Percentiles rank a stretch among this genome's conserved stretches.
Evolutionary conservation across 2,329 filamentous ascomycete genomes (phyloP).

Genomic region (Diaporthe batatas): DNA sequence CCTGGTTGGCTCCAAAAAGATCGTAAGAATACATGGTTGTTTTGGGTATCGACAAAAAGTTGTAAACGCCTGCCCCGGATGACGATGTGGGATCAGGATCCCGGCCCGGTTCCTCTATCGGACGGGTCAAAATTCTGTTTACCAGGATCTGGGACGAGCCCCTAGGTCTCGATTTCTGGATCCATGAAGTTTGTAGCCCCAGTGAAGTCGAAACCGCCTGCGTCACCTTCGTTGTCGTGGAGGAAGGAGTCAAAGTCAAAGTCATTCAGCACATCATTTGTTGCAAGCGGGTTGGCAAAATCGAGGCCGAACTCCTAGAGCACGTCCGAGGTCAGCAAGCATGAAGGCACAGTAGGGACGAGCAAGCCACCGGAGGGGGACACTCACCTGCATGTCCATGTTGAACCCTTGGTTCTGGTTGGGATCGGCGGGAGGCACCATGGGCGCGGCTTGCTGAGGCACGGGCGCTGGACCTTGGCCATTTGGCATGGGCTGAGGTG

Average conservation of each 20-base stretch:
- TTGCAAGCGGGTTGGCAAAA: constrained; percentile 67
- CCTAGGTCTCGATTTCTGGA: constrained; percentile 59
- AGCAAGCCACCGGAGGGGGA: background rate
- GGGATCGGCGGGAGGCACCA: constrained; percentile 62
- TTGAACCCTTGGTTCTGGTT: constrained; percentile 59
- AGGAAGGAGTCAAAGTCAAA: constrained; percentile 79
- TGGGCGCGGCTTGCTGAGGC: constrained; percentile 58
- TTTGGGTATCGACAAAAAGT: constrained; percentile 44
- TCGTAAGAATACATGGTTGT: constrained; percentile 42
- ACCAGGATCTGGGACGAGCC: constrained; percentile 4
- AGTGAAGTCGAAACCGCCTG: constrained; percentile 67
- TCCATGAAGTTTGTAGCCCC: constrained; percentile 67
- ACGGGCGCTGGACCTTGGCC: constrained; percentile 60
- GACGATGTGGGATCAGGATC: constrained; percentile 21
- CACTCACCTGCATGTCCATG: constrained; percentile 65
- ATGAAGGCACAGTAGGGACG: constrained; percentile 23
- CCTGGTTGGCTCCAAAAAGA: constrained; percentile 33
- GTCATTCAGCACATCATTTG: constrained; percentile 72
- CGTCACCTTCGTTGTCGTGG: constrained; percentile 66
- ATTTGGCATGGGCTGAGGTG: constrained; percentile 55
- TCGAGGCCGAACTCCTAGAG: constrained; percentile 64
- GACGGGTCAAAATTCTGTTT: constrained; percentile 3
- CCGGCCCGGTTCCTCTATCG: constrained; percentile 15
- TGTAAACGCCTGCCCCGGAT: constrained; percentile 36
- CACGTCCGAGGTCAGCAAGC: constrained; percentile 44